These are phyloP conservation scores for Prototheca cutis DNA, from an alignment of 163 green algal species.

Conservation along the genomic window DNA sequence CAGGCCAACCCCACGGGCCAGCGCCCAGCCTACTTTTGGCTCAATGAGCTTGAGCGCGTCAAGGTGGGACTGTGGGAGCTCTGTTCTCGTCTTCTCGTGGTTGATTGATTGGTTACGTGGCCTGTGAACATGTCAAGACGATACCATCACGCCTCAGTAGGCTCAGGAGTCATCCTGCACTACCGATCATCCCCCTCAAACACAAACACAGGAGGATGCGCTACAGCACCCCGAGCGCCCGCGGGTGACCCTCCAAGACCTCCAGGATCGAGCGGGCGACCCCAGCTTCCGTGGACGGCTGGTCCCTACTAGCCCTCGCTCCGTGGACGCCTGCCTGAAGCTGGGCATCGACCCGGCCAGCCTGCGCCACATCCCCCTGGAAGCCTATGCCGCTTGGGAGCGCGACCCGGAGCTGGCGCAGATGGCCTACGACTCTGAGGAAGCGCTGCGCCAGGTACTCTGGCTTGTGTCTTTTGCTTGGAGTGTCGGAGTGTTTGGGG, in stretches of 20 bases:
- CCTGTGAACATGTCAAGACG: too few species aligned
- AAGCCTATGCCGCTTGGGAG: conserved; percentile 38
- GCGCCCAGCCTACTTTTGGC: not conserved
- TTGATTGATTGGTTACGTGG: too few species aligned
- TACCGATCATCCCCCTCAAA: too few species aligned
- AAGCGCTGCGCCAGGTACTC: conserved; percentile 47
- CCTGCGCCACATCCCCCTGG: conserved; percentile 39
- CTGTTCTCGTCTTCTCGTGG: too few species aligned
- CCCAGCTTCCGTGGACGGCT: not conserved
- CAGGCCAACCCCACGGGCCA: not conserved
- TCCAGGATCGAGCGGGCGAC: conserved; percentile 8
- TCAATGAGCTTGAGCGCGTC: not conserved
- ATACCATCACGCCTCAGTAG: too few species aligned
- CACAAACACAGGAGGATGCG: not conserved
- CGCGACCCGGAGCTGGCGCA: conserved; percentile 45
- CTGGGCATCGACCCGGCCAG: conserved; percentile 68
- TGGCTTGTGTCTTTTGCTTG: too few species aligned
- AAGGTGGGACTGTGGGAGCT: not conserved
- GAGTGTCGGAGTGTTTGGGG: too few species aligned
- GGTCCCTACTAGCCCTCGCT: conserved; percentile 44
- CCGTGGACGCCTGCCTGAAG: conserved; percentile 64
- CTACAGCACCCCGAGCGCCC: not conserved
- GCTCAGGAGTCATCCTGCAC: too few species aligned
- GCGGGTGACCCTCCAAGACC: not conserved
- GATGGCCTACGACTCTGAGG: conserved; percentile 54